Percentiles rank a stretch among this genome's conserved stretches.
Conservation (phyloP, 1,284 basidiomycete genomes). For the Puccinia triticina region DNA sequence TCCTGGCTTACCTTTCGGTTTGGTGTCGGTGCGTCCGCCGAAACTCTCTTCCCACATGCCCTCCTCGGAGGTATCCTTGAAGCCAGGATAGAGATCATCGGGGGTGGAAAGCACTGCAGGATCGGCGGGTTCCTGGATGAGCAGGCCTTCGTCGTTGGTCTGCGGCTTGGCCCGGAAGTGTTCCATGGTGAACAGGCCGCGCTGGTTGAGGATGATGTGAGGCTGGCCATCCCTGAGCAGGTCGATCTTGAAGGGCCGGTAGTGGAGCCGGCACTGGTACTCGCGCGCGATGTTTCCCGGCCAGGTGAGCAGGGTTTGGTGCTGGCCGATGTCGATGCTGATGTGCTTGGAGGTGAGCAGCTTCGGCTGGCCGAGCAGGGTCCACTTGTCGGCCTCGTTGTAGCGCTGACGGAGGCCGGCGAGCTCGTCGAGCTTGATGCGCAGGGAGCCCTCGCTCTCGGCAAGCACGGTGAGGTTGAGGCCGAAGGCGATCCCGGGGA, state of each 20-base stretch:
- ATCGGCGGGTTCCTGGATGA: slow-evolving; percentile 58
- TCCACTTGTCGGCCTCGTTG: slow-evolving; percentile 85
- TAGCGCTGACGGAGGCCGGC: slow-evolving; percentile 76
- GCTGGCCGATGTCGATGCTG: slow-evolving; percentile 58
- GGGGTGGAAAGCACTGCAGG: slow-evolving; percentile 64
- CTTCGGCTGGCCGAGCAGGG: slow-evolving; percentile 71
- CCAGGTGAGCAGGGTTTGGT: slow-evolving; percentile 17
- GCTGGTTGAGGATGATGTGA: slow-evolving; percentile 85
- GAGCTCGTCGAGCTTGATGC: slow-evolving; percentile 83
- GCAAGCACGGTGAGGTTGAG: slow-evolving; percentile 71
- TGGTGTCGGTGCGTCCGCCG: slow-evolving; percentile 81
- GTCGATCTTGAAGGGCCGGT: slow-evolving; percentile 73
- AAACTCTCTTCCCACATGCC: slow-evolving; percentile 89
- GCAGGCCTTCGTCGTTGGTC: slow-evolving; percentile 60
- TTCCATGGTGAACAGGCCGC: slow-evolving; percentile 92
- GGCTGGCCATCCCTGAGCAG: slow-evolving; percentile 72
- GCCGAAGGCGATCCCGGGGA: slow-evolving; percentile 77
- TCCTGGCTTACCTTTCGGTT: slow-evolving; percentile 80
- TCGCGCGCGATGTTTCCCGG: slow-evolving; percentile 52
- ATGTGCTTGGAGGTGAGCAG: slow-evolving; percentile 62
- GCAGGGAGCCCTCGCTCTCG: slow-evolving; percentile 78
- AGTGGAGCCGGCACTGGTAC: slow-evolving; percentile 70
- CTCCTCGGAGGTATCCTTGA: slow-evolving; percentile 79
- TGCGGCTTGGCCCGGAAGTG: slow-evolving; percentile 79
- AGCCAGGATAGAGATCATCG: slow-evolving; percentile 70